Evolutionary conservation across 805 yeast genomes (phyloP).

Genomic region (Teunomyces atbi): DNA sequence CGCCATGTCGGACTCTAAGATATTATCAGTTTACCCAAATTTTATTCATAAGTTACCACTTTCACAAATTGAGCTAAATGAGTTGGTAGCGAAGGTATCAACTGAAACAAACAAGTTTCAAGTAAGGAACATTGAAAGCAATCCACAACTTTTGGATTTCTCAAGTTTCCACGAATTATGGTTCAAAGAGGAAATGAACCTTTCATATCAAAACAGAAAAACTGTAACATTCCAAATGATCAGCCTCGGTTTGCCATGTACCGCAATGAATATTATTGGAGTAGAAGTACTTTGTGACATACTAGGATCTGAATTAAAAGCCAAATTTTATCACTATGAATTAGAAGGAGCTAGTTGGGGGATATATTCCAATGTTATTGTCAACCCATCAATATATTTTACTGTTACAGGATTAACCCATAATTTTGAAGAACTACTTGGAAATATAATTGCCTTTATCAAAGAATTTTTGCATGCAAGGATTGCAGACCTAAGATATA

Average conservation of each 20-base stretch:
- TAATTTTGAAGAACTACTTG: slow-evolving; percentile 36
- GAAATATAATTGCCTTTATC: slow-evolving; percentile 31
- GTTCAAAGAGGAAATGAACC: slow-evolving; percentile 40
- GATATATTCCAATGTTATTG: slow-evolving; percentile 51
- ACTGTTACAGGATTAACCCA: slow-evolving; percentile 52
- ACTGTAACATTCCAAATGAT: slow-evolving; percentile 48
- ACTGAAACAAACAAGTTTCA: slow-evolving; percentile 10
- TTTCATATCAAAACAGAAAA: slow-evolving; percentile 26
- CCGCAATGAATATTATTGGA: slow-evolving; percentile 42
- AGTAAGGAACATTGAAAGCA: slow-evolving; percentile 18
- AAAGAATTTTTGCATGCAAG: slow-evolving; percentile 13
- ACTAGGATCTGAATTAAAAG: slow-evolving; percentile 39
- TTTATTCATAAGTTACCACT: slow-evolving; percentile 34
- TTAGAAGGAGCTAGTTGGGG: slow-evolving; percentile 58
- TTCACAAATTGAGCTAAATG: slow-evolving; percentile 22
- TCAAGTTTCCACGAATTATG: slow-evolving; percentile 48
- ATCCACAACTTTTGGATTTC: slow-evolving; percentile 37
- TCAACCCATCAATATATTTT: slow-evolving; percentile 53
- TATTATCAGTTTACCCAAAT: slow-evolving; percentile 19
- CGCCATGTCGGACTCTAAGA: slow-evolving; percentile 2
- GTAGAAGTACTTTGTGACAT: slow-evolving; percentile 54
- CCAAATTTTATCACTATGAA: slow-evolving; percentile 51
- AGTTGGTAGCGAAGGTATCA: slow-evolving; percentile 14
- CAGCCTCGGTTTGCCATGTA: slow-evolving; percentile 24
- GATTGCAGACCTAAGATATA: slow-evolving; percentile 18